Conservation (phyloP, 2,329 filamentous ascomycete species). For the Pseudogymnoascus destructans region DNA sequence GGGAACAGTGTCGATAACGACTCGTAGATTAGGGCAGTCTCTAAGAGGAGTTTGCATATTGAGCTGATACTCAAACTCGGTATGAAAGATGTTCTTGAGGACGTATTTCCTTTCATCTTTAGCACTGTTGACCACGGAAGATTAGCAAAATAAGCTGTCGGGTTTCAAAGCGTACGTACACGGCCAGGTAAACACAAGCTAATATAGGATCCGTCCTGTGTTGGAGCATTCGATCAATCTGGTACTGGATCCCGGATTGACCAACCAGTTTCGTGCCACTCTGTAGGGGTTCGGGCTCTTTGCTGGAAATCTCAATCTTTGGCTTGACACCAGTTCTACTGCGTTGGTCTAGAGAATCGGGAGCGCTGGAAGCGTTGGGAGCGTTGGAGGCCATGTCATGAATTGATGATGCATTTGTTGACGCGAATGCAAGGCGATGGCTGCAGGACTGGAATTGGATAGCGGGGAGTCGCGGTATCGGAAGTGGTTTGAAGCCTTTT, state of each 20-base stretch:
- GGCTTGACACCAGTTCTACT: not conserved
- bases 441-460: not conserved
- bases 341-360: too few relatives aligned
- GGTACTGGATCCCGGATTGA: not conserved
- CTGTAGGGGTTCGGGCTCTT: not conserved
- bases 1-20: slow-evolving; percentile 31
- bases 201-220: not conserved
- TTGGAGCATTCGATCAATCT: not conserved
- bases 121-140: not conserved
- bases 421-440: not conserved
- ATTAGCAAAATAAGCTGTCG: not conserved
- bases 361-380: not conserved
- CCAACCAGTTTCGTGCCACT: not conserved
- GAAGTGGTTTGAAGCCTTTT: not conserved
- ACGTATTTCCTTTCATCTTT: not conserved
- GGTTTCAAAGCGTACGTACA: not conserved
- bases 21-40: slow-evolving; percentile 26
- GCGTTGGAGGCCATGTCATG: not conserved
- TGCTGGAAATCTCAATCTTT: not conserved
- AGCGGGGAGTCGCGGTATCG: too few relatives aligned
- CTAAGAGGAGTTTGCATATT: not conserved
- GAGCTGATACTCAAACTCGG: not conserved
- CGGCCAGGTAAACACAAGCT: not conserved
- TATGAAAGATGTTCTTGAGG: not conserved
- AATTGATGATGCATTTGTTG: not conserved